These are phyloP conservation scores for Medicago ruthenica DNA, from an alignment of 306 rosid genomes.

Conservation along the genomic window DNA sequence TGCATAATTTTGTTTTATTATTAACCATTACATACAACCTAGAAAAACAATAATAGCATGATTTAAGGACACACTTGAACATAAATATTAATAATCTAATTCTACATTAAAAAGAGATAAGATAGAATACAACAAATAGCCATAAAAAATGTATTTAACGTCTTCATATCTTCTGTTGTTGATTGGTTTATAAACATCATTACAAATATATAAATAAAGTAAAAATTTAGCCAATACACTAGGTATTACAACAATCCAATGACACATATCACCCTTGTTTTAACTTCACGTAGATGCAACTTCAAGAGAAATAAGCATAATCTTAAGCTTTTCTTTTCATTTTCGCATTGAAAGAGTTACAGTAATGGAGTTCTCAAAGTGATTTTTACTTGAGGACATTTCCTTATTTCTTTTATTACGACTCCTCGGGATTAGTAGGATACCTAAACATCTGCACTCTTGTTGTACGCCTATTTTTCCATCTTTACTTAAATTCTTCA, in stretches of 20 bases:
- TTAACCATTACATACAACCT: not conserved
- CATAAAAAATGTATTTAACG: slow-evolving; percentile 8
- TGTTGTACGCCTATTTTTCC: slow-evolving; percentile 4
- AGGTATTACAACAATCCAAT: slow-evolving; percentile 2
- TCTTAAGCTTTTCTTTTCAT: not conserved
- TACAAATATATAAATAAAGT: not conserved
- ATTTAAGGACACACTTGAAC: not conserved
- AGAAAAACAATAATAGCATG: slow-evolving; percentile 14
- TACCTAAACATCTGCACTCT: not conserved
- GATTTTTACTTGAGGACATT: not conserved
- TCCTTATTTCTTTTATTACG: slow-evolving; percentile 5
- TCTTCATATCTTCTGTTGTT: not conserved
- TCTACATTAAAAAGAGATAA: not conserved
- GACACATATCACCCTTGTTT: not conserved
- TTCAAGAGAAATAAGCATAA: slow-evolving; percentile 12
- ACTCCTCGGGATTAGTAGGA: slow-evolving; percentile 1
- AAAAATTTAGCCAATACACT: not conserved
- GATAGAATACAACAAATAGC: not conserved
- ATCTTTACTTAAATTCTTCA: slow-evolving; percentile 18
- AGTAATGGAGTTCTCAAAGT: not conserved
- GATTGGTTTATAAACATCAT: not conserved
- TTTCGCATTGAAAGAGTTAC: slow-evolving; percentile 1
- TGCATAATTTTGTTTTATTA: not conserved
- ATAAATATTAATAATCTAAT: not conserved
- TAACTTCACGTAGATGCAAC: slow-evolving; percentile 8